Evolutionary conservation across 495 filamentous ascomycete species (phyloP), one percentile per base, ranked within the genome.

Genomic region (Parachaetomium inaequale): DNA sequence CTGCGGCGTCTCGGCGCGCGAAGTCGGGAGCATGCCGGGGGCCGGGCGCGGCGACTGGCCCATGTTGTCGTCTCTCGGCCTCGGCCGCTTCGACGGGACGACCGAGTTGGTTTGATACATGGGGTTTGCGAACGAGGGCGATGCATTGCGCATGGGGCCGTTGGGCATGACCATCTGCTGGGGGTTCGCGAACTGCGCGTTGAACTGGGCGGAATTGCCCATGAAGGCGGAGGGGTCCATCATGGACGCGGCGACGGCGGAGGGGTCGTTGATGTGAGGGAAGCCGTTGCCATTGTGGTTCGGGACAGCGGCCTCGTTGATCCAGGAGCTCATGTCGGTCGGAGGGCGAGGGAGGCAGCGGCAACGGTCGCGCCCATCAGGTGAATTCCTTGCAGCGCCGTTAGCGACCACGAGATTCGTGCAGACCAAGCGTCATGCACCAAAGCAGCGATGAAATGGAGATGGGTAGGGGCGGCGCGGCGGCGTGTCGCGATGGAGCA

Each of bases 1-100:
- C 67, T 90, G 88, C 32, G 93, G 93, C 31, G 93, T 98, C 67
- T 96, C 93, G 65, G 93, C 93, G 74, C 93, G 91, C 74, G 93
- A 96, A 36, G 84, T 85, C 32, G 88, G 85, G 28, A 92, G 74
- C 71, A 87, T 87, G 25, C 86, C 87, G 17, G 89, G 86, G 42
- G 86, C 84, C 73, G 85, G 90, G 69, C 87, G 83, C 58, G 93
- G 92, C 32, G 93, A 96, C 77, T 88, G 87, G 58, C 83, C 84
- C 64, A 94, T 82, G 61, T 85, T 89, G 76, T 96, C 92, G 75
- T 95, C 91, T 66, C 84, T 77, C 29, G 91, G 90, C 59, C 92
- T 84, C 38, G 89, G 84, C 67, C 92, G 84, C 73, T 96, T 96
- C 4, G 92, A 90, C 57, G 93, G 93, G 61, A 96, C 85, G 72